phyloP scores from a whole-genome alignment of 106 monocot species.

The Dactylorhiza incarnata region DNA sequence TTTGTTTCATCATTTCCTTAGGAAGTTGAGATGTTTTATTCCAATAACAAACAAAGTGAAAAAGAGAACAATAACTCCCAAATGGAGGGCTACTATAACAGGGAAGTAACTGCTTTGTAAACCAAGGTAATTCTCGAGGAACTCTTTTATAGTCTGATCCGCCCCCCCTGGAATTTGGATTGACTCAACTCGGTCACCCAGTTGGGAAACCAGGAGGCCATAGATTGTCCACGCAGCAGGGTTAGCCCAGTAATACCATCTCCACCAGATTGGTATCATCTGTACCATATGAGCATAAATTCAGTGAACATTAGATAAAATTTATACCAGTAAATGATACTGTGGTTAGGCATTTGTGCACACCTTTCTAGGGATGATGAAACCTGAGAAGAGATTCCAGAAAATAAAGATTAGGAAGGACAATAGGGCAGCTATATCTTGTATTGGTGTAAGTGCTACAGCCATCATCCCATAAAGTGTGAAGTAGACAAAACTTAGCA shows the following conservation, averaged over 20 bases:
- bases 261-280: constrained; percentile 86
- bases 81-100: constrained; percentile 32
- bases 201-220: constrained; percentile 50
- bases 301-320: neutral
- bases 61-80: constrained; percentile 46
- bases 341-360: neutral
- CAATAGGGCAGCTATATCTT: constrained; percentile 57
- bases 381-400: constrained; percentile 80
- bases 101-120: constrained; percentile 30
- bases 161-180: constrained; percentile 33
- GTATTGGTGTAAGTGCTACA: constrained; percentile 57
- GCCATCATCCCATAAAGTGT: constrained; percentile 73
- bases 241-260: constrained; percentile 75
- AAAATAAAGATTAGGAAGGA: constrained; percentile 54
- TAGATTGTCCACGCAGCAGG: constrained; percentile 72
- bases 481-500: constrained; percentile 55
- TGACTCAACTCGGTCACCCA: constrained; percentile 33
- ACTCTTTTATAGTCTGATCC: constrained; percentile 34
- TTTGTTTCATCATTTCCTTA: constrained; percentile 29
- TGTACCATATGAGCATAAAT: constrained; percentile 16
- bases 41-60: constrained; percentile 26
- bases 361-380: constrained; percentile 61
- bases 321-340: neutral
- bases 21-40: constrained; percentile 64
- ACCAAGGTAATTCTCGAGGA: constrained; percentile 48